phyloP scores from a whole-genome alignment of 2,329 filamentous ascomycete genomes.

The Catunica adiposa region DNA sequence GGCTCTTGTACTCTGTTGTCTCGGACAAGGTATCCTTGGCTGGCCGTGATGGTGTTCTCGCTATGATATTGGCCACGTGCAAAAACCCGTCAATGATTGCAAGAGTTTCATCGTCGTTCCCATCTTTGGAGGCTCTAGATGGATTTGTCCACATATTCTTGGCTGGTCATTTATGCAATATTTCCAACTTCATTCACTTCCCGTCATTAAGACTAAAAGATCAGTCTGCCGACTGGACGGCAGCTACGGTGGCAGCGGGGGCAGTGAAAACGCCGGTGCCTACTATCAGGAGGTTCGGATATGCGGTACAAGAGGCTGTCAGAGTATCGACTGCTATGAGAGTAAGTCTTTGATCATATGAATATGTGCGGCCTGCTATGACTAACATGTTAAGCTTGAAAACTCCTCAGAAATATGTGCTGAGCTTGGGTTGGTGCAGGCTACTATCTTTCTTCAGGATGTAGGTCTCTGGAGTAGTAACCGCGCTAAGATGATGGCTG shows the following conservation, averaged over 20 bases:
- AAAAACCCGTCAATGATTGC: conserved; percentile 32
- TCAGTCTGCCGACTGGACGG: conserved; percentile 42
- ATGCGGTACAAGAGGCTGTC: conserved; percentile 36
- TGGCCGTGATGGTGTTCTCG: conserved; percentile 45
- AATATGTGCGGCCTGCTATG: neutral
- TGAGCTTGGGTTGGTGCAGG: conserved; percentile 33
- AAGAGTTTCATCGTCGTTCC: conserved; percentile 43
- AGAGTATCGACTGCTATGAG: conserved; percentile 20
- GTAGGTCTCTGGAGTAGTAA: conserved; percentile 39
- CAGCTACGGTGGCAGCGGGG: conserved; percentile 42
- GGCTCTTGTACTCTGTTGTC: conserved; percentile 25
- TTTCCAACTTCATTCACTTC: conserved; percentile 45
- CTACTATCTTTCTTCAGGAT: conserved; percentile 32
- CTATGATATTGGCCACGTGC: conserved; percentile 44
- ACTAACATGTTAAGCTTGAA: conserved; percentile 27
- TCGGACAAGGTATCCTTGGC: conserved; percentile 29
- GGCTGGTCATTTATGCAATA: conserved; percentile 36
- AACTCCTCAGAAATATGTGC: conserved; percentile 30
- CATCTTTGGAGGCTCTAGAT: conserved; percentile 42
- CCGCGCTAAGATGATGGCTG: conserved; percentile 38
- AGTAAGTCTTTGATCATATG: conserved; percentile 17
- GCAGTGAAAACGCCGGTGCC: conserved; percentile 40
- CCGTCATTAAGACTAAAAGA: conserved; percentile 39
- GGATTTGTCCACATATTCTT: conserved; percentile 45
- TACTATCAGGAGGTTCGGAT: conserved; percentile 44